Base-by-base conservation (phyloP, 345 rosid species). In the Isatis tinctoria region DNA sequence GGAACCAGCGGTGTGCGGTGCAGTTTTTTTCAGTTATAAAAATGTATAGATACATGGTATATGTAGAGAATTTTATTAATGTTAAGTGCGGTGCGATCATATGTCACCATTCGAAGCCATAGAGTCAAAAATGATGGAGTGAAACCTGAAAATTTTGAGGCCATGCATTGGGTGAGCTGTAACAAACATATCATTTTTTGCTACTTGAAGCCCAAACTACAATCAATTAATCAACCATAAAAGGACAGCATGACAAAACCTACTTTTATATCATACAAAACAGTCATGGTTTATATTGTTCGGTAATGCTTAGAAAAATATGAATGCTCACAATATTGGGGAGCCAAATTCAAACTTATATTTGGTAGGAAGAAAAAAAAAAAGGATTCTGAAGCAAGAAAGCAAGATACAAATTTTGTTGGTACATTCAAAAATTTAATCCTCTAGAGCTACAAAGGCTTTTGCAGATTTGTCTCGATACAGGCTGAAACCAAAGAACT, bases 401-500 rank as follows among this genome's bases (percentile, higher is more conserved):
- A 60, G 52, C 68, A 74, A 26, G 18, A 22, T 56, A n/a, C 47
- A 65, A 18, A 36, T 45, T n/a, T n/a, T 35, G 57, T 56, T 74
- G 77, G 73, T 26, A 18, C 67, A 59, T 1, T 14, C 67, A 74
- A 74, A 65, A 67, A 36, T 37, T 5, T 11, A 36, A 65, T 30
- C 20, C 10, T 74, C 73, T 67, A 74, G 17, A 36, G 52, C 56
- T 74, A 39, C 28, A 22, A 60, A 75, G 22, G 64, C 65, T n/a
- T n/a, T 7, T 0, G 30, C 47, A 7, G 27, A 61, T n/a, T 40
- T 20, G 12, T 61, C 60, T 76, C 51, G 92, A 64, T 91, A 92
- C 70, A 94, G 68, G 83, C 95, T 90, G 81, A 67, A 92, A 52
- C 98, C 98, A 53, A 88, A 87, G 79, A 90, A 85, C 80, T 92